Conservation (phyloP, 2,329 filamentous ascomycete species). For the Apiospora aurea region DNA sequence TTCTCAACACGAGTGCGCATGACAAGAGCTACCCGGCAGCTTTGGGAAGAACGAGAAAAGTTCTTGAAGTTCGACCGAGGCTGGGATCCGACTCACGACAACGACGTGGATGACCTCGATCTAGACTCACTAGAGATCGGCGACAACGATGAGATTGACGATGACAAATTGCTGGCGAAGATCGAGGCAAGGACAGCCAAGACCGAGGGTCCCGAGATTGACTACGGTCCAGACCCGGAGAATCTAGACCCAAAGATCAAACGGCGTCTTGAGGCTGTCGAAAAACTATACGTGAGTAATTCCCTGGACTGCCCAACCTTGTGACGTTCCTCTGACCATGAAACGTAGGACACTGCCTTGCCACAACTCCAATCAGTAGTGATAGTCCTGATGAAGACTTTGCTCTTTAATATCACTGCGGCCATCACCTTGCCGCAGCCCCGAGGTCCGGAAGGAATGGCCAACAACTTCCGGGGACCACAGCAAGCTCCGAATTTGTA, state of each 20-base stretch:
- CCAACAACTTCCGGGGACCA: conserved; percentile 47
- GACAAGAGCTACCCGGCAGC: conserved; percentile 87
- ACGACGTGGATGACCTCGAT: conserved; percentile 50
- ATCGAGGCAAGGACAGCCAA: conserved; percentile 53
- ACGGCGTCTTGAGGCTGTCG: conserved; percentile 76
- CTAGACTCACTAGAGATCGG: conserved; percentile 40
- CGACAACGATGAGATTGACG: conserved; percentile 41
- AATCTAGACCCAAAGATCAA: conserved; percentile 62
- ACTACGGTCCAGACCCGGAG: conserved; percentile 59
- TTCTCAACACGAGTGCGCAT: conserved; percentile 91
- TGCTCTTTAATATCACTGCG: conserved; percentile 87
- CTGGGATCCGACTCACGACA: conserved; percentile 69
- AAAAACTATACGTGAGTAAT: conserved; percentile 81
- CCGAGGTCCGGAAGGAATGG: conserved; percentile 45
- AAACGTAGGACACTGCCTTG: conserved; percentile 70
- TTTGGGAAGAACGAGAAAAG: conserved; percentile 92
- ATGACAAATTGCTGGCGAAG: conserved; percentile 47
- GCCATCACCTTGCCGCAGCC: conserved; percentile 69
- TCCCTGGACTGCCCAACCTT: not conserved
- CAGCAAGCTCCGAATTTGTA: conserved; percentile 44
- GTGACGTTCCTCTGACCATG: conserved; percentile 33
- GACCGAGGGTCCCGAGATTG: conserved; percentile 48
- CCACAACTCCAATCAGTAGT: conserved; percentile 91
- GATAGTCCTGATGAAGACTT: conserved; percentile 89
- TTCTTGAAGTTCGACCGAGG: conserved; percentile 94